Percentiles rank a stretch among this genome's conserved stretches.
phyloP scores from a whole-genome alignment of 2,329 filamentous ascomycete genomes.

The Colletotrichum camelliae region DNA sequence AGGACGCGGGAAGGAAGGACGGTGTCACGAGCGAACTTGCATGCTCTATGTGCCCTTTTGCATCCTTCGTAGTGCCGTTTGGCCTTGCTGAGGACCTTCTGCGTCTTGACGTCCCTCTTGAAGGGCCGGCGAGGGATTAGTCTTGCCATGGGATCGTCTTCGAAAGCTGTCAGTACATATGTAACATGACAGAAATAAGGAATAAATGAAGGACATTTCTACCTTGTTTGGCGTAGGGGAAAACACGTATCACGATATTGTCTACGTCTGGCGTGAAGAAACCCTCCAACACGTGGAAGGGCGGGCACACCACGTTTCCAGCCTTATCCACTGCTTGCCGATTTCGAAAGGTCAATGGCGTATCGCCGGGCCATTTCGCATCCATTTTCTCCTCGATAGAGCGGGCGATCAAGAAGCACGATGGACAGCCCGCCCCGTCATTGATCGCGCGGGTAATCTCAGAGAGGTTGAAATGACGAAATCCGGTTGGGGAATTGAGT shows the following conservation, averaged over 20 bases:
- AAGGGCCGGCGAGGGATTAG: background rate
- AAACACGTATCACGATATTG: too few species aligned
- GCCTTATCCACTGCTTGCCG: background rate
- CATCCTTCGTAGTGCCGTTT: background rate
- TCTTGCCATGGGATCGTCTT: background rate
- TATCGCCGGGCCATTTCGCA: background rate
- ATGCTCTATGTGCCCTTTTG: background rate
- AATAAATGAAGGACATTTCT: background rate
- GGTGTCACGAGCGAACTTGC: background rate
- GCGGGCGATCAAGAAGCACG: background rate
- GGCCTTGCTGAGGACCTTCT: background rate
- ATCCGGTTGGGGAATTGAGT: background rate
- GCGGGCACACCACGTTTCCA: background rate
- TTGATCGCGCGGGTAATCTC: background rate
- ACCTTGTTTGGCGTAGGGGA: background rate
- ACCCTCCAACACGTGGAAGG: background rate
- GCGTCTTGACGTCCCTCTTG: background rate
- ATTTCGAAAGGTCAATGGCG: background rate
- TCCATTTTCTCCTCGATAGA: background rate
- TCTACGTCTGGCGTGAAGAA: too few species aligned
- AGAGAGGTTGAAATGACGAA: background rate
- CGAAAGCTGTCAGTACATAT: background rate
- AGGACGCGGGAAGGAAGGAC: constrained; percentile 5
- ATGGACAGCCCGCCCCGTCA: background rate
- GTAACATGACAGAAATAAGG: background rate